These are phyloP conservation scores for Colletotrichum limetticola DNA, from an alignment of 2,329 filamentous ascomycete genomes.

Conservation along the genomic window DNA sequence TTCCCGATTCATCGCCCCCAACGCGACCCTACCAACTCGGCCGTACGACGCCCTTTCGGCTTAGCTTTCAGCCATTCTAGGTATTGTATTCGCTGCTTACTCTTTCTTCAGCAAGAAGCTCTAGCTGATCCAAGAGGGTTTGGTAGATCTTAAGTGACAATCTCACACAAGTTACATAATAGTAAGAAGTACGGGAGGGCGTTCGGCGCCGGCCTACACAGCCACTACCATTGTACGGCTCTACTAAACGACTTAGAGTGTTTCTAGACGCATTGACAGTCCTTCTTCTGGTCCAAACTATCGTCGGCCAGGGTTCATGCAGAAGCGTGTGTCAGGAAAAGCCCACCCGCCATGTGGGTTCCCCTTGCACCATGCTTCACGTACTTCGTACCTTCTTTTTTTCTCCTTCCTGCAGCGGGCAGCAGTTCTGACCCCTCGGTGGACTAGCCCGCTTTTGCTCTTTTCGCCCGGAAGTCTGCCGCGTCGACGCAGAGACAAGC, in stretches of 20 bases:
- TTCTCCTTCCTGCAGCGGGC: neutral
- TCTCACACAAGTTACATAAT: neutral
- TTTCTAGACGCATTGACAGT: slow-evolving; percentile 26
- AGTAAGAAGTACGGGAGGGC: neutral
- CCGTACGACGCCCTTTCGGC: neutral
- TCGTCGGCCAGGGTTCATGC: slow-evolving; percentile 20
- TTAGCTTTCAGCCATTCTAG: neutral
- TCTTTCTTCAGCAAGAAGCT: neutral
- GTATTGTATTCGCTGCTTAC: neutral
- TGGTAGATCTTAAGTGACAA: neutral
- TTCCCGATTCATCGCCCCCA: slow-evolving; percentile 17
- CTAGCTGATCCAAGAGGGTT: neutral
- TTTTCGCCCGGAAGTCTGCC: slow-evolving; percentile 13
- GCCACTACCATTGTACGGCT: neutral
- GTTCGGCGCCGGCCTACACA: neutral
- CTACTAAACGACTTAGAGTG: neutral
- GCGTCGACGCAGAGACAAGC: slow-evolving; percentile 1
- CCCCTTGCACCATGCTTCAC: neutral
- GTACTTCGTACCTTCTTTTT: no score
- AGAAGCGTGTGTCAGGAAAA: slow-evolving; percentile 28
- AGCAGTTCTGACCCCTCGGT: neutral
- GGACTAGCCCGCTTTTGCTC: slow-evolving; percentile 10
- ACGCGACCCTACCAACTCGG: neutral
- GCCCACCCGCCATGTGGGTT: slow-evolving; percentile 12
- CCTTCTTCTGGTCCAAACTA: slow-evolving; percentile 7